Conservation (phyloP, 2,329 filamentous ascomycete genomes). For the Talaromyces sp. region DNA sequence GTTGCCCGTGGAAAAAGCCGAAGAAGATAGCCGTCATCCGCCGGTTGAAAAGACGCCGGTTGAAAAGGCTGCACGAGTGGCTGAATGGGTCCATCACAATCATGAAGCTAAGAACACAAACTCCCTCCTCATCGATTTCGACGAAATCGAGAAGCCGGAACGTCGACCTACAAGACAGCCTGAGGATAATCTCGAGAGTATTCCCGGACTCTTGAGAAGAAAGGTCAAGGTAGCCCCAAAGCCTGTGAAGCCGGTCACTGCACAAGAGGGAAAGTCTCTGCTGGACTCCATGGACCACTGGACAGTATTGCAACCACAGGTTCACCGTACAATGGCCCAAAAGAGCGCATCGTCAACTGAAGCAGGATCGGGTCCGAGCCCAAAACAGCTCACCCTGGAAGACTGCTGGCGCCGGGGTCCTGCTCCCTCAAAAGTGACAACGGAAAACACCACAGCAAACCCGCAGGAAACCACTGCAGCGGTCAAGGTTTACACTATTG, state of each 20-base stretch:
- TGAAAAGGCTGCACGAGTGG: constrained; percentile 5
- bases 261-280: neutral
- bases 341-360: constrained; percentile 16
- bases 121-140: neutral
- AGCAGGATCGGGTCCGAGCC: constrained; percentile 16
- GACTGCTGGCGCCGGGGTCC: constrained; percentile 23
- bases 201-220: neutral
- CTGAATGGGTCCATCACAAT: constrained; percentile 3
- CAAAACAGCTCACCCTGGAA: constrained; percentile 25
- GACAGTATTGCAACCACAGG: constrained; percentile 8
- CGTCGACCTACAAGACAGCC: neutral
- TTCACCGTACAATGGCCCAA: constrained; percentile 29
- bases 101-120: neutral
- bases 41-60: neutral
- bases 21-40: neutral
- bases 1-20: neutral
- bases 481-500: neutral
- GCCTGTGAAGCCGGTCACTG: neutral
- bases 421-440: neutral
- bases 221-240: neutral
- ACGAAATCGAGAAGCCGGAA: neutral
- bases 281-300: neutral
- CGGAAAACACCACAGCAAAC: neutral
- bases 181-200: neutral
- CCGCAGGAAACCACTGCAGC: neutral